Evolutionary conservation across 1,284 basidiomycete genomes (phyloP).

Genomic region (Mycosarcoma mackinlayi): DNA sequence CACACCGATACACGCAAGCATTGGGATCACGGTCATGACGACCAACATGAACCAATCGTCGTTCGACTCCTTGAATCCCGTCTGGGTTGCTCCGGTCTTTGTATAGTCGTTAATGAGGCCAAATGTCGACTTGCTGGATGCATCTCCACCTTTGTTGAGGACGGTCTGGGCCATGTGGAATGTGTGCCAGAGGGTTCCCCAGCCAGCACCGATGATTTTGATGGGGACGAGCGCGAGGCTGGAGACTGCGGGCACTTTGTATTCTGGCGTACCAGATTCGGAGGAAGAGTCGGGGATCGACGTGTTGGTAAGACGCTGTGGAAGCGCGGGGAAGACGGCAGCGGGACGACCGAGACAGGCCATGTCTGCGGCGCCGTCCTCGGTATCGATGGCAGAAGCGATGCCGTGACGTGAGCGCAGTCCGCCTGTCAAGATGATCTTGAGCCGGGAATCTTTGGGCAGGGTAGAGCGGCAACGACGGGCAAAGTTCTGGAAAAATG

Average conservation of each 20-base stretch:
- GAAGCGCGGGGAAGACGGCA: constrained; percentile 76
- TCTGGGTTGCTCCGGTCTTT: constrained; percentile 30
- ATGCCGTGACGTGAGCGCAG: constrained; percentile 76
- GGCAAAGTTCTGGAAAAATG: constrained; percentile 70
- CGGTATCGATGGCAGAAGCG: constrained; percentile 70
- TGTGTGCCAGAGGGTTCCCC: constrained; percentile 53
- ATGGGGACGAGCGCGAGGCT: constrained; percentile 58
- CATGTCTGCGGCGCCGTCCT: constrained; percentile 71
- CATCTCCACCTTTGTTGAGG: constrained; percentile 16
- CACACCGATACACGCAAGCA: constrained; percentile 22
- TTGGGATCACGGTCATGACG: constrained; percentile 23
- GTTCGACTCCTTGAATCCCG: constrained; percentile 34
- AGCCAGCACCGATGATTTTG: constrained; percentile 65
- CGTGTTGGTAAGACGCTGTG: constrained; percentile 65
- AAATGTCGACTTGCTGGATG: constrained; percentile 13
- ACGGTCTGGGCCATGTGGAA: constrained; percentile 47
- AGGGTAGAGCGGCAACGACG: constrained; percentile 67
- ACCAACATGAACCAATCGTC: constrained; percentile 34
- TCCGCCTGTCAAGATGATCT: constrained; percentile 83
- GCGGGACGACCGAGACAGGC: constrained; percentile 81
- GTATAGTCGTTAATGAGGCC: constrained; percentile 31
- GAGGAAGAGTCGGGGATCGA: constrained; percentile 30
- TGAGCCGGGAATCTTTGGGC: constrained; percentile 63
- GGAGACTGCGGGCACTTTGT: constrained; percentile 54
- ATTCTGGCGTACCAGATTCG: constrained; percentile 50